Evolutionary conservation across 306 rosid species (phyloP).

Genomic region (Prunus mira): DNA sequence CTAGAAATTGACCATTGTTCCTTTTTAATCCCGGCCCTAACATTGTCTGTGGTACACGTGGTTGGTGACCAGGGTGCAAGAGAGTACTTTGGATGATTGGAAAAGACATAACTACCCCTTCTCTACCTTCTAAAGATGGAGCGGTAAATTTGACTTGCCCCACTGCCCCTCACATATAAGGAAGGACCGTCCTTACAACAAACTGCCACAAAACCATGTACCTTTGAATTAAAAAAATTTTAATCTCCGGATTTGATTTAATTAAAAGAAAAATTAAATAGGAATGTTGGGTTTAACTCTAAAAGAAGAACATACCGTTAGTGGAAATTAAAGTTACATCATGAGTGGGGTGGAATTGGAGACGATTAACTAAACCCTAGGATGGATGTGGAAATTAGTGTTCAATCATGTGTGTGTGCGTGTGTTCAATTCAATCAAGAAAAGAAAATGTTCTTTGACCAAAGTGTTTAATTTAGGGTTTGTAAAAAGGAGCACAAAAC

Average conservation of each 20-base stretch:
- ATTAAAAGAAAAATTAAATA: constrained; percentile 31
- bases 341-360: constrained; percentile 44
- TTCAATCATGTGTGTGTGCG: constrained; percentile 29
- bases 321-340: constrained; percentile 52
- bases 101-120: constrained; percentile 37
- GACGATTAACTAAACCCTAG: constrained; percentile 46
- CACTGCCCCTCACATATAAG: constrained; percentile 2
- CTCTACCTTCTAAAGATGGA: background rate
- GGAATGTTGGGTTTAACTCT: constrained; percentile 32
- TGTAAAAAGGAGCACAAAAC: constrained; percentile 27
- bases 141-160: constrained; percentile 34
- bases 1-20: background rate
- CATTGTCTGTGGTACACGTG: constrained; percentile 8
- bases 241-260: constrained; percentile 16
- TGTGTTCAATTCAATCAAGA: background rate
- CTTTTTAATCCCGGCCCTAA: background rate
- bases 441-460: background rate
- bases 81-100: constrained; percentile 20
- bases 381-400: constrained; percentile 48
- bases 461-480: constrained; percentile 5
- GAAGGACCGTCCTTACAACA: constrained; percentile 21
- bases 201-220: constrained; percentile 22
- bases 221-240: constrained; percentile 14
- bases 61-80: constrained; percentile 5
- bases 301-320: constrained; percentile 47